Conservation (phyloP, 208 protist genomes). For the Vickermania ingenoplastis region DNA sequence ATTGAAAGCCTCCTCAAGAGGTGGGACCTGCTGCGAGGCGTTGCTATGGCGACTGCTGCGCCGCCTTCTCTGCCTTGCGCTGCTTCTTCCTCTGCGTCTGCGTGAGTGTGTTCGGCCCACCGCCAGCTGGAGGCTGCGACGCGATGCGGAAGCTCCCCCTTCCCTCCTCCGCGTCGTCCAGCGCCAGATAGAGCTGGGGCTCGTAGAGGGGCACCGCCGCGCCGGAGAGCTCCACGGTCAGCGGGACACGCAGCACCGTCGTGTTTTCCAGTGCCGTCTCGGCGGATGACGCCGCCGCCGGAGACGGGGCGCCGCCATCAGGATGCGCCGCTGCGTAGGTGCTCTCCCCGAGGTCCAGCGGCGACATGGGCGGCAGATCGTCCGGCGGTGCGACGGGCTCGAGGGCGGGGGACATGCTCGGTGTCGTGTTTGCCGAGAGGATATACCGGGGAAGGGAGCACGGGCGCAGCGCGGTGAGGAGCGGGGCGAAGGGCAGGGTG, state of each 20-base stretch:
- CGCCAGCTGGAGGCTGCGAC: background rate
- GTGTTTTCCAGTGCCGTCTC: constrained; percentile 11
- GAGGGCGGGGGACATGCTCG: constrained; percentile 31
- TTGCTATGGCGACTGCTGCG: background rate
- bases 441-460: constrained; percentile 32
- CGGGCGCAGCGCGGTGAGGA: constrained; percentile 45
- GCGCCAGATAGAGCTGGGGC: constrained; percentile 9
- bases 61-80: constrained; percentile 2
- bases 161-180: background rate
- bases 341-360: constrained; percentile 18
- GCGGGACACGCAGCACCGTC: constrained; percentile 27
- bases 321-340: too few species aligned
- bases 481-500: constrained; percentile 36
- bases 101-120: constrained; percentile 11
- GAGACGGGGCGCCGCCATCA: background rate
- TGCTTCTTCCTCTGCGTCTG: constrained; percentile 18
- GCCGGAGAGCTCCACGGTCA: constrained; percentile 12
- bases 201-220: constrained; percentile 25
- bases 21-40: background rate
- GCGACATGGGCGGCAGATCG: constrained; percentile 27
- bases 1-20: background rate
- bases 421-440: constrained; percentile 18
- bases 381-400: constrained; percentile 10
- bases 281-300: background rate
- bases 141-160: background rate